Conservation (phyloP, 2,329 filamentous ascomycete species). For the Botryosphaeria dothidea region DNA sequence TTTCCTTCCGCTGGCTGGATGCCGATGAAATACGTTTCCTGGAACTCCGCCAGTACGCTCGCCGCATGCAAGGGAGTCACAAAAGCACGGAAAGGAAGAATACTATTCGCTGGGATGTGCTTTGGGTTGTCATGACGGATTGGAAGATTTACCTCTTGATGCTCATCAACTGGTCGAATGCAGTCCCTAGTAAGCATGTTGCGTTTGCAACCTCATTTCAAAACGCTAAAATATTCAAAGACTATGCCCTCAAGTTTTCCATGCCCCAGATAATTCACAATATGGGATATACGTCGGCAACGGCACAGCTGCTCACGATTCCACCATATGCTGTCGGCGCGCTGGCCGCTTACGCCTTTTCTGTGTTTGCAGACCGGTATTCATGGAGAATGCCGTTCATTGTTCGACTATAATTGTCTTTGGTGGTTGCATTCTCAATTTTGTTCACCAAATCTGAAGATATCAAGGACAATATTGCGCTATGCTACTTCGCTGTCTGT, state of each 20-base stretch:
- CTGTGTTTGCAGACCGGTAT: constrained; percentile 29
- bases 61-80: constrained; percentile 23
- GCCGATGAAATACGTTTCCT: constrained; percentile 31
- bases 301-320: constrained; percentile 32
- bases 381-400: constrained; percentile 32
- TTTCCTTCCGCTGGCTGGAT: constrained; percentile 25
- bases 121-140: neutral
- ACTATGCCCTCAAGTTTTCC: constrained; percentile 42
- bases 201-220: no score
- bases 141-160: constrained; percentile 10
- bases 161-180: constrained; percentile 13
- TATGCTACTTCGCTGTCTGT: constrained; percentile 48
- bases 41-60: constrained; percentile 28
- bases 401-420: constrained; percentile 27
- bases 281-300: constrained; percentile 32
- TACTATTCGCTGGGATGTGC: neutral
- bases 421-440: constrained; percentile 44
- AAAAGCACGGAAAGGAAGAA: constrained; percentile 17
- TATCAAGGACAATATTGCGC: constrained; percentile 42
- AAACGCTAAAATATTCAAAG: no score
- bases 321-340: constrained; percentile 29
- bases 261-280: constrained; percentile 23
- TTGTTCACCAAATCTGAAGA: constrained; percentile 41
- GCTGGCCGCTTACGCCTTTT: constrained; percentile 29
- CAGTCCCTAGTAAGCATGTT: neutral